A percentile compares a stretch with the other conserved stretches of the same genome.
phyloP scores from a whole-genome alignment of 768 basidiomycete genomes.

The Suillus variegatus region DNA sequence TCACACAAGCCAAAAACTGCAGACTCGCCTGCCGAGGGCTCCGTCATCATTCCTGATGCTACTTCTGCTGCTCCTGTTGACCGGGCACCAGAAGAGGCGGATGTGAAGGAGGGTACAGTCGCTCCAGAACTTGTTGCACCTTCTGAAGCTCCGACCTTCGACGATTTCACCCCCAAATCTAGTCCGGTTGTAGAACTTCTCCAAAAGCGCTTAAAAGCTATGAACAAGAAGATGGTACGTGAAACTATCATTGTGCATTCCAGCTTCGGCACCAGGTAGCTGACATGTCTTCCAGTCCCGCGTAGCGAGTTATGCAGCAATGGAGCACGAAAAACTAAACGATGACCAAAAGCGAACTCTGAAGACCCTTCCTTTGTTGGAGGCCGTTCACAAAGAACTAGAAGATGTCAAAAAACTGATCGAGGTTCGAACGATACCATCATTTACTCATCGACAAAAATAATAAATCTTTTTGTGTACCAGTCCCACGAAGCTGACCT shows the following conservation, averaged over 20 bases:
- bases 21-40: constrained; percentile 46
- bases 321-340: constrained; percentile 72
- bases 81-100: constrained; percentile 47
- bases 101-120: constrained; percentile 47
- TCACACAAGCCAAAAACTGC: constrained; percentile 44
- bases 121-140: constrained; percentile 47
- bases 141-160: constrained; percentile 42
- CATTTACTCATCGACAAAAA: constrained; percentile 1
- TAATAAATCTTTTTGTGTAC: constrained; percentile 2
- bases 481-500: constrained; percentile 68
- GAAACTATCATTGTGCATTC: constrained; percentile 14
- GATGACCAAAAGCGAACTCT: constrained; percentile 83
- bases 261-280: neutral
- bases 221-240: constrained; percentile 84
- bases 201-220: constrained; percentile 72
- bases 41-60: constrained; percentile 44
- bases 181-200: constrained; percentile 81
- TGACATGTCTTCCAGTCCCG: constrained; percentile 52
- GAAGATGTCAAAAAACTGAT: constrained; percentile 82
- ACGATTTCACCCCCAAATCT: constrained; percentile 48
- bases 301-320: constrained; percentile 69
- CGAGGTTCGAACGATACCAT: constrained; percentile 55
- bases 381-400: constrained; percentile 79
- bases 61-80: constrained; percentile 48
- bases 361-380: constrained; percentile 72